phyloP scores from a whole-genome alignment of 306 rosid genomes.

The Pueraria montana region DNA sequence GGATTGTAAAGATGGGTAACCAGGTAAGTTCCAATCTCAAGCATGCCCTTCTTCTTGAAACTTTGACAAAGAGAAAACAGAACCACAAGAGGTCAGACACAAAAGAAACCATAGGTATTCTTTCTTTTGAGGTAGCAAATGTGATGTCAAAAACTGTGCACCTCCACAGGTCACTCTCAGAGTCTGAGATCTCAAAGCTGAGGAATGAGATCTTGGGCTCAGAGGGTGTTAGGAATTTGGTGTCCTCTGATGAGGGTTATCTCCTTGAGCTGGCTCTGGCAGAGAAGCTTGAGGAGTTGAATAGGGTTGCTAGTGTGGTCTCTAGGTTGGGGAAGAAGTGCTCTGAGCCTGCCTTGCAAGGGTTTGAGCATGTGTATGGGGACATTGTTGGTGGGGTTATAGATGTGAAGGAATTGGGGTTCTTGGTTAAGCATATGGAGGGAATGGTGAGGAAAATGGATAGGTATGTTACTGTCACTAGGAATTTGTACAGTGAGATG shows the following conservation, averaged over 20 bases:
- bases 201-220: constrained; percentile 77
- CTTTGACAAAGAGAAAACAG: constrained; percentile 68
- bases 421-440: constrained; percentile 91
- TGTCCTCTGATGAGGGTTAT: constrained; percentile 67
- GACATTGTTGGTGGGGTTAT: constrained; percentile 80
- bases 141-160: constrained; percentile 84
- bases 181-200: constrained; percentile 86
- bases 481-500: constrained; percentile 81
- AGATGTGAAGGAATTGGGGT: constrained; percentile 80
- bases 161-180: constrained; percentile 76
- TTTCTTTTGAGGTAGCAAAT: constrained; percentile 90
- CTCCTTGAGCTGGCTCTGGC: constrained; percentile 86
- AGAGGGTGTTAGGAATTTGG: constrained; percentile 74
- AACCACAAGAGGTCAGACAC: constrained; percentile 37
- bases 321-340: constrained; percentile 88
- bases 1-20: constrained; percentile 94
- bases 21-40: constrained; percentile 88
- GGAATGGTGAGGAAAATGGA: constrained; percentile 93
- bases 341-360: constrained; percentile 82
- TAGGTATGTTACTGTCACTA: constrained; percentile 79
- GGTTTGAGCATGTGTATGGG: constrained; percentile 87
- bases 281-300: constrained; percentile 88
- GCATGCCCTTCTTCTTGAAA: constrained; percentile 77
- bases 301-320: constrained; percentile 74
- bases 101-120: constrained; percentile 75